Conservation (phyloP, 1,139 yeast genomes). For the Pichia sp. region DNA sequence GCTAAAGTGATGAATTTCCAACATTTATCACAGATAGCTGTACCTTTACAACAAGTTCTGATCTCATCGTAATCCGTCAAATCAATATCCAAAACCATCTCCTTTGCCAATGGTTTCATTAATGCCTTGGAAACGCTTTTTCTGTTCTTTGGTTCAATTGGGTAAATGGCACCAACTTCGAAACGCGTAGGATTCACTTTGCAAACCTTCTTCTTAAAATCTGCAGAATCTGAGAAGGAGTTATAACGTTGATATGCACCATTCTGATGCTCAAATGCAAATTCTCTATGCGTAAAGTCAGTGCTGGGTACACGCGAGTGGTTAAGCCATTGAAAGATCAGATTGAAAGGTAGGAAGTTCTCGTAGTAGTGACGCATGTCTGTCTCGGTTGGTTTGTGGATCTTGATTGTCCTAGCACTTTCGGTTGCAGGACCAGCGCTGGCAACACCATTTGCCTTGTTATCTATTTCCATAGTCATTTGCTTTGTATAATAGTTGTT, state of each 20-base stretch:
- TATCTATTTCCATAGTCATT: too few species aligned
- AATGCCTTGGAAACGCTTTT: conserved; percentile 73
- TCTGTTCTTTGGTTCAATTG: conserved; percentile 79
- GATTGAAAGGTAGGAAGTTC: conserved; percentile 61
- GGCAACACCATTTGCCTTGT: too few species aligned
- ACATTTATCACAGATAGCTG: conserved; percentile 79
- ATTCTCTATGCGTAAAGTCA: conserved; percentile 83
- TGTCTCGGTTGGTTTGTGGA: conserved; percentile 9
- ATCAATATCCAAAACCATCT: conserved; percentile 93
- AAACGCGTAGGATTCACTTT: conserved; percentile 81
- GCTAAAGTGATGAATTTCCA: conserved; percentile 95
- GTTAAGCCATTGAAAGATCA: conserved; percentile 79
- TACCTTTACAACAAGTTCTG: conserved; percentile 88
- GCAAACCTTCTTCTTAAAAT: conserved; percentile 68
- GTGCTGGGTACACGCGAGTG: conserved; percentile 61
- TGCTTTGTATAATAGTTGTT: too few species aligned
- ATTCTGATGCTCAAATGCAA: conserved; percentile 82
- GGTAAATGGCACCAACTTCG: conserved; percentile 90
- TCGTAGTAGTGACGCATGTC: conserved; percentile 76
- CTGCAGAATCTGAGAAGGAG: conserved; percentile 60
- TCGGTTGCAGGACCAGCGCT: too few species aligned
- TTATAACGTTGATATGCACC: conserved; percentile 89
- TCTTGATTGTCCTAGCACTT: too few species aligned
- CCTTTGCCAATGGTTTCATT: conserved; percentile 77
- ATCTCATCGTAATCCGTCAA: conserved; percentile 92